Conservation (phyloP, 2,329 filamentous ascomycete genomes). For the Hypoxylon sp. region DNA sequence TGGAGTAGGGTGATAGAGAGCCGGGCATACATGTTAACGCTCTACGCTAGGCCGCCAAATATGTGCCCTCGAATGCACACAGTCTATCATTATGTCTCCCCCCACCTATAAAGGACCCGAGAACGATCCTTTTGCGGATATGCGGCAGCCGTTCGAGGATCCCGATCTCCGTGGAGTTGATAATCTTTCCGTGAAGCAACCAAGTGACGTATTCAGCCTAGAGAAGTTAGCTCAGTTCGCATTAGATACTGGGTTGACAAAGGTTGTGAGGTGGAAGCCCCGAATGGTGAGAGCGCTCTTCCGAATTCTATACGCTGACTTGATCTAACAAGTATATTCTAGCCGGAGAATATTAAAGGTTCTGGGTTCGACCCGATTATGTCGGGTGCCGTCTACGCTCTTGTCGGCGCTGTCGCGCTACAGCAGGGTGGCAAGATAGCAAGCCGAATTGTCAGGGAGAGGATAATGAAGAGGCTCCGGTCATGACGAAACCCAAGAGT, state of each 20-base stretch:
- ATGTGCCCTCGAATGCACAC: constrained; percentile 59
- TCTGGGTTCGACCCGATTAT: constrained; percentile 85
- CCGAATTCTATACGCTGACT: too few species aligned
- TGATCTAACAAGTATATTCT: constrained; percentile 40
- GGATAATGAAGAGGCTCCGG: constrained; percentile 71
- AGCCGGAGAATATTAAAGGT: constrained; percentile 75
- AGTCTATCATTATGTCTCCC: constrained; percentile 73
- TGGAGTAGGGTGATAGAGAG: neutral
- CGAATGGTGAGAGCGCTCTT: constrained; percentile 72
- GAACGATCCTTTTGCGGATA: constrained; percentile 62
- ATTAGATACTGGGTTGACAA: constrained; percentile 76
- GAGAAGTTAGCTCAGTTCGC: constrained; percentile 78
- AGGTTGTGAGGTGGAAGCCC: constrained; percentile 91
- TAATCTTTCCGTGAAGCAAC: constrained; percentile 75
- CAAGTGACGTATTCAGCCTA: constrained; percentile 74
- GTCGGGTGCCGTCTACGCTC: constrained; percentile 83
- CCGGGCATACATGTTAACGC: constrained; percentile 2
- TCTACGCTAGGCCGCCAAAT: constrained; percentile 51
- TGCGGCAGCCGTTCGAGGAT: constrained; percentile 77
- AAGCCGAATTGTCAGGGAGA: constrained; percentile 80
- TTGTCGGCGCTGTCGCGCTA: constrained; percentile 90
- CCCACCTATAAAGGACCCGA: constrained; percentile 48
- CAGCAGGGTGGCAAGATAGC: constrained; percentile 87
- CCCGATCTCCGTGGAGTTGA: constrained; percentile 79
- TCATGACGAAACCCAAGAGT: constrained; percentile 22